Evolutionary conservation across 2,329 filamentous ascomycete genomes (phyloP).

Genomic region (Elsinoe australis): DNA sequence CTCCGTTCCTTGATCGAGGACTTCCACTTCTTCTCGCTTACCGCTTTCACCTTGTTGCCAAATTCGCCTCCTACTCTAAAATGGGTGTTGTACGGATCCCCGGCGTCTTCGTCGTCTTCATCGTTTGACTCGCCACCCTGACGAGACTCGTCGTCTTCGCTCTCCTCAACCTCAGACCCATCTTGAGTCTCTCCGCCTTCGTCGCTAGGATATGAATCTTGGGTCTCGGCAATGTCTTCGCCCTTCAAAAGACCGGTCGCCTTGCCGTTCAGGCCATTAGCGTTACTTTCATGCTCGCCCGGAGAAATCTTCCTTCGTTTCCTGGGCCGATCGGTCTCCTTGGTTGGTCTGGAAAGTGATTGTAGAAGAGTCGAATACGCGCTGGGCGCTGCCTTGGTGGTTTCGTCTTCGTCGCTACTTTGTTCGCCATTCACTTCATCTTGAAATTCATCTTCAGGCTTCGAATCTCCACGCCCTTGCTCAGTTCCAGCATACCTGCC

Average conservation of each 20-base stretch:
- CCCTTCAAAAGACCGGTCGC: not conserved
- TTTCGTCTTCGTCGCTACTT: conserved; percentile 11
- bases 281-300: conserved; percentile 13
- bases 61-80: conserved; percentile 62
- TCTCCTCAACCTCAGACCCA: conserved; percentile 41
- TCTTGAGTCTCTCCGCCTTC: conserved; percentile 29
- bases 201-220: conserved; percentile 36
- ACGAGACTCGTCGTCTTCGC: conserved; percentile 45
- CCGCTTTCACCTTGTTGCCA: conserved; percentile 42
- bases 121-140: conserved; percentile 32
- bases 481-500: not conserved
- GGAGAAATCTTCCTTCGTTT: conserved; percentile 13
- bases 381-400: not conserved
- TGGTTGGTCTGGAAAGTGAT: not conserved
- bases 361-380: conserved; percentile 13
- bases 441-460: conserved; percentile 8
- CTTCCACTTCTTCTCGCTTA: conserved; percentile 43
- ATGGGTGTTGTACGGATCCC: conserved; percentile 73
- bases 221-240: conserved; percentile 35
- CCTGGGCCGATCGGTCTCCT: not conserved
- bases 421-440: not conserved
- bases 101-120: conserved; percentile 26
- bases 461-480: not conserved
- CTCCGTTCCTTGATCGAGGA: conserved; percentile 22
- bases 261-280: too few relatives aligned